Percentiles rank a stretch among this genome's conserved stretches.
Evolutionary conservation across 2,329 filamentous ascomycete genomes (phyloP).

Genomic region (Xylariaceae sp.): DNA sequence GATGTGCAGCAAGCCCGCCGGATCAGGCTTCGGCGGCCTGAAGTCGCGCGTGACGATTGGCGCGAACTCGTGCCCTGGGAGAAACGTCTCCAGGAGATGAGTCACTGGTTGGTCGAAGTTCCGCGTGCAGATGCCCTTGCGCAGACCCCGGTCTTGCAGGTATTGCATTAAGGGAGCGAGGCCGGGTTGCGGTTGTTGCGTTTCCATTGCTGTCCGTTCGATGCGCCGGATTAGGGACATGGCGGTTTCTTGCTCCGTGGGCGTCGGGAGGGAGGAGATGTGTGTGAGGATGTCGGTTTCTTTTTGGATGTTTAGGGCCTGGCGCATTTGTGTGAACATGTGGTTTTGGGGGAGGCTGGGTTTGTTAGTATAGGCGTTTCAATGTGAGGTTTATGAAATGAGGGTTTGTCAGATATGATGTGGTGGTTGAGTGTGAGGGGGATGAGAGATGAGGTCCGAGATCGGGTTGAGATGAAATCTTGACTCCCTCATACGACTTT

Average conservation of each 20-base stretch:
- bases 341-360: slow-evolving; percentile 80
- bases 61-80: slow-evolving; percentile 59
- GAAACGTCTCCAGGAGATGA: slow-evolving; percentile 70
- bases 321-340: slow-evolving; percentile 89
- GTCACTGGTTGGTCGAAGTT: slow-evolving; percentile 82
- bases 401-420: not conserved
- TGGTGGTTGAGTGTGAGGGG: not conserved
- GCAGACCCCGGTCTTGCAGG: slow-evolving; percentile 60
- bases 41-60: slow-evolving; percentile 85
- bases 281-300: slow-evolving; percentile 81
- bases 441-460: not conserved
- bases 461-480: not conserved
- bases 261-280: slow-evolving; percentile 66
- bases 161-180: slow-evolving; percentile 75
- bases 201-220: slow-evolving; percentile 60
- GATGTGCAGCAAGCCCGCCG: slow-evolving; percentile 83
- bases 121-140: slow-evolving; percentile 84
- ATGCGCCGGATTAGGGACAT: slow-evolving; percentile 71
- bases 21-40: slow-evolving; percentile 77
- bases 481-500: not conserved
- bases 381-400: not conserved
- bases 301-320: slow-evolving; percentile 66
- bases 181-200: slow-evolving; percentile 77
- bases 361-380: slow-evolving; percentile 5
- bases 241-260: slow-evolving; percentile 54